phyloP scores from a whole-genome alignment of 108 stramenopile genomes.

The Nitzschia sp. region DNA sequence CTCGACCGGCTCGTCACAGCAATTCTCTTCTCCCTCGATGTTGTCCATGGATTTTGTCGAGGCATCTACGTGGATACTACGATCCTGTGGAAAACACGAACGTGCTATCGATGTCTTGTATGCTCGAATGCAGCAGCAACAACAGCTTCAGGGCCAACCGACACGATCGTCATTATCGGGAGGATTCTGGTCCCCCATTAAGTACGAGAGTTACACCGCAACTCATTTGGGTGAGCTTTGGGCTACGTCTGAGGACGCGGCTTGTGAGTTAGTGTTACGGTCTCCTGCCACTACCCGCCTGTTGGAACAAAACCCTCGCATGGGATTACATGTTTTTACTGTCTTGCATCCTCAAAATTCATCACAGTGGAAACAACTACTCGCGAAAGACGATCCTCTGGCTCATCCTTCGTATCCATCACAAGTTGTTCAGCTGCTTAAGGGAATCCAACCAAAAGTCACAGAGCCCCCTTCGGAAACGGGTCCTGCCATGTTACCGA shows the following conservation, averaged over 20 bases:
- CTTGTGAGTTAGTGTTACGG: slow-evolving; percentile 62
- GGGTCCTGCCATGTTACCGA: slow-evolving; percentile 42
- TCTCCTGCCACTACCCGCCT: slow-evolving; percentile 67
- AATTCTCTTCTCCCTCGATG: neutral
- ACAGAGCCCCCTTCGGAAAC: slow-evolving; percentile 13
- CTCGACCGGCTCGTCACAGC: neutral
- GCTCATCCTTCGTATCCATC: slow-evolving; percentile 56
- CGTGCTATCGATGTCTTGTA: slow-evolving; percentile 72
- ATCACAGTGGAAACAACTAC: slow-evolving; percentile 64
- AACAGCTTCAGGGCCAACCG: slow-evolving; percentile 10
- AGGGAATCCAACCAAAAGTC: slow-evolving; percentile 46
- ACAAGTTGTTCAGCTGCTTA: slow-evolving; percentile 75
- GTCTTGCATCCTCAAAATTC: slow-evolving; percentile 74
- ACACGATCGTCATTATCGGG: neutral
- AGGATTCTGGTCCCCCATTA: slow-evolving; percentile 85
- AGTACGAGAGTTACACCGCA: slow-evolving; percentile 84
- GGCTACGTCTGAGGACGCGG: slow-evolving; percentile 57
- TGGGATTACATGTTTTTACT: slow-evolving; percentile 87
- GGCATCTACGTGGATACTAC: slow-evolving; percentile 80
- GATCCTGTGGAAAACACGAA: slow-evolving; percentile 80
- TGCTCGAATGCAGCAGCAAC: slow-evolving; percentile 41
- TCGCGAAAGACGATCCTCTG: slow-evolving; percentile 66
- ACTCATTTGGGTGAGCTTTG: slow-evolving; percentile 86
- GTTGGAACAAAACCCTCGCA: slow-evolving; percentile 70
- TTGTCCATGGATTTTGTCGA: slow-evolving; percentile 75